phyloP scores from a whole-genome alignment of 352 stramenopile species.

The Globisporangium viniferum region DNA sequence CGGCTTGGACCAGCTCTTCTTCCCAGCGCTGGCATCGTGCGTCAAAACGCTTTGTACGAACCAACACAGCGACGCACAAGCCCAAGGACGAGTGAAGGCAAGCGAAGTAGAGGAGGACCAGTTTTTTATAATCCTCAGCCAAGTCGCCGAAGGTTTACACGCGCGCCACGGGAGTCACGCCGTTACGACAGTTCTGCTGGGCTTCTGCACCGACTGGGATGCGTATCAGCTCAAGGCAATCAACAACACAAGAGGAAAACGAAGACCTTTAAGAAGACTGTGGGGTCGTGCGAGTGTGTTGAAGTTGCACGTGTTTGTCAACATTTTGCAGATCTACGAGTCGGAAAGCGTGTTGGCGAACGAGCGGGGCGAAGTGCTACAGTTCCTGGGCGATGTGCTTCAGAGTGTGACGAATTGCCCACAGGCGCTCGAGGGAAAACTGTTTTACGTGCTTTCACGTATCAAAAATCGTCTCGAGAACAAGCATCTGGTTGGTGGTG shows the following conservation, averaged over 20 bases:
- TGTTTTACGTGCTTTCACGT: constrained; percentile 31
- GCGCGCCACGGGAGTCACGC: neutral
- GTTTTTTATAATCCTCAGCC: constrained; percentile 1
- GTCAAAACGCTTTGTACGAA: neutral
- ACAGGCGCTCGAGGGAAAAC: constrained; percentile 21
- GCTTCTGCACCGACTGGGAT: constrained; percentile 18
- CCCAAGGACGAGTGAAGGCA: no score
- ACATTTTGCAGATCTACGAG: constrained; percentile 36
- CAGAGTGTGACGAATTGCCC: constrained; percentile 35
- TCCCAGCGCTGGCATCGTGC: constrained; percentile 24
- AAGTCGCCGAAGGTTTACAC: constrained; percentile 2
- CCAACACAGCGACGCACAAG: neutral
- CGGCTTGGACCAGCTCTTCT: constrained; percentile 33
- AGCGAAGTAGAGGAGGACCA: neutral
- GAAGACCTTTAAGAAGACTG: neutral
- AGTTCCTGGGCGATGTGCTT: constrained; percentile 31
- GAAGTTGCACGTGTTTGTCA: constrained; percentile 25
- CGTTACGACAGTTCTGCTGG: neutral
- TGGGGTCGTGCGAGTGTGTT: constrained; percentile 26
- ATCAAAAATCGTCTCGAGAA: constrained; percentile 22
- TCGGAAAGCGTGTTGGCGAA: constrained; percentile 17
- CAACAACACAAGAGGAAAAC: neutral
- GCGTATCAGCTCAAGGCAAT: constrained; percentile 23
- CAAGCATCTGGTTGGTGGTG: no score
- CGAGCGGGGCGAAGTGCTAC: constrained; percentile 25